A percentile compares a stretch with the other conserved stretches of the same genome.
Evolutionary conservation across 2,329 filamentous ascomycete genomes (phyloP).

Genomic region (Pseudocercospora macadamiae): DNA sequence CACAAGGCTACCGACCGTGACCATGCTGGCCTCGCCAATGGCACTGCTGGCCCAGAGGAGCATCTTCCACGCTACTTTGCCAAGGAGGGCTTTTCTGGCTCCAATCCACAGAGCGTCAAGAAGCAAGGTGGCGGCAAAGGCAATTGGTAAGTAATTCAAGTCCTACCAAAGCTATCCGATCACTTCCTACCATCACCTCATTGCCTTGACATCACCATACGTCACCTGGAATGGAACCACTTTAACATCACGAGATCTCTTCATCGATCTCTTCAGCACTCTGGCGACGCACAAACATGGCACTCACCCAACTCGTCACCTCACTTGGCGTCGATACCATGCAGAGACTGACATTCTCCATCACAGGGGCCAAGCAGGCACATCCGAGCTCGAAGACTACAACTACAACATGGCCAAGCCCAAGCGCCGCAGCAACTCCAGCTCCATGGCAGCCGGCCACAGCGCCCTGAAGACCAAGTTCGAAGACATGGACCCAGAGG

Average conservation of each 20-base stretch:
- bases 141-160: conserved; percentile 73
- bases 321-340: background rate
- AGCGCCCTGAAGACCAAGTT: conserved; percentile 95
- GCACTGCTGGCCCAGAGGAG: conserved; percentile 69
- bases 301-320: background rate
- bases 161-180: conserved; percentile 14
- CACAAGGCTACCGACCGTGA: conserved; percentile 95
- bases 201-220: conserved; percentile 12
- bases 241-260: background rate
- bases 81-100: conserved; percentile 79
- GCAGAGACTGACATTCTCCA: conserved; percentile 4
- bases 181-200: conserved; percentile 16
- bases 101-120: conserved; percentile 91
- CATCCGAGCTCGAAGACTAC: conserved; percentile 77
- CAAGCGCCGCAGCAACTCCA: conserved; percentile 91
- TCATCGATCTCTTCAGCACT: background rate
- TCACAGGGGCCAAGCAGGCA: conserved; percentile 76
- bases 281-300: background rate
- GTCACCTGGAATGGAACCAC: background rate
- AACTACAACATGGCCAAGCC: conserved; percentile 81
- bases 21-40: conserved; percentile 77
- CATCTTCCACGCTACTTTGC: conserved; percentile 89
- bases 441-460: conserved; percentile 69
- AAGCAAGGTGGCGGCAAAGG: conserved; percentile 92
- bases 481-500: conserved; percentile 84